Evolutionary conservation across 1,139 yeast genomes (phyloP).

Genomic region (Candida glucosophila): DNA sequence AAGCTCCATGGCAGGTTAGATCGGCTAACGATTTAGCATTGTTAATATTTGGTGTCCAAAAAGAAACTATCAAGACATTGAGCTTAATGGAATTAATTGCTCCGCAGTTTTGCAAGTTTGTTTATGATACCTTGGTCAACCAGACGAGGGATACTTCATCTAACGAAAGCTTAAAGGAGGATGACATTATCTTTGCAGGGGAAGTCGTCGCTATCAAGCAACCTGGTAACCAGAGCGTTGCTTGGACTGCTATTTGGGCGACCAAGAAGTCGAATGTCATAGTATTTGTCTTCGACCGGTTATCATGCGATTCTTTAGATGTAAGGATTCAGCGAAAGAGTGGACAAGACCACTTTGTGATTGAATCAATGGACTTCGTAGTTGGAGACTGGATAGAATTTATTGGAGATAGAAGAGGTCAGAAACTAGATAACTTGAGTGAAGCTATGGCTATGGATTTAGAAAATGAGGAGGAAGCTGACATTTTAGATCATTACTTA

Average conservation of each 20-base stretch:
- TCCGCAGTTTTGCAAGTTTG: constrained; percentile 63
- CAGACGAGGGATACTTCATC: constrained; percentile 26
- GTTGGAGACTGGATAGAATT: constrained; percentile 29
- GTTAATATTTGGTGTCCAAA: constrained; percentile 74
- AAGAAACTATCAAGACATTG: constrained; percentile 50
- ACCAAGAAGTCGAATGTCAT: constrained; percentile 62
- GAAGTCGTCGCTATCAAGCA: constrained; percentile 50
- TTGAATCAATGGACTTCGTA: constrained; percentile 29
- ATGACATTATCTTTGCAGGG: constrained; percentile 38
- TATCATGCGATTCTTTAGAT: constrained; percentile 73
- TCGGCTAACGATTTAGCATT: constrained; percentile 90
- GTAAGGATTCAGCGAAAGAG: constrained; percentile 36
- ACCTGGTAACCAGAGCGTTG: constrained; percentile 41
- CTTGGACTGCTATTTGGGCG: constrained; percentile 87
- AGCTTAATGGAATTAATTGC: constrained; percentile 73
- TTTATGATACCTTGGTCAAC: constrained; percentile 43
- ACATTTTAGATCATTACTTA: constrained; percentile 6
- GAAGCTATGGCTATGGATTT: constrained; percentile 22
- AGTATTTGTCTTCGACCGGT: constrained; percentile 82
- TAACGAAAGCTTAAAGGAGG: constrained; percentile 6
- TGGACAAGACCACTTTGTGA: constrained; percentile 14
- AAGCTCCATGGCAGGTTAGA: constrained; percentile 71
- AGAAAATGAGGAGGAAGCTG: constrained; percentile 6
- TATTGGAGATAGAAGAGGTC: constrained; percentile 12
- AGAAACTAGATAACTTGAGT: constrained; percentile 20